Percentiles rank a stretch among this genome's conserved stretches.
Conservation (phyloP, 352 stramenopile genomes). For the Phytophthora pseudosyringae region DNA sequence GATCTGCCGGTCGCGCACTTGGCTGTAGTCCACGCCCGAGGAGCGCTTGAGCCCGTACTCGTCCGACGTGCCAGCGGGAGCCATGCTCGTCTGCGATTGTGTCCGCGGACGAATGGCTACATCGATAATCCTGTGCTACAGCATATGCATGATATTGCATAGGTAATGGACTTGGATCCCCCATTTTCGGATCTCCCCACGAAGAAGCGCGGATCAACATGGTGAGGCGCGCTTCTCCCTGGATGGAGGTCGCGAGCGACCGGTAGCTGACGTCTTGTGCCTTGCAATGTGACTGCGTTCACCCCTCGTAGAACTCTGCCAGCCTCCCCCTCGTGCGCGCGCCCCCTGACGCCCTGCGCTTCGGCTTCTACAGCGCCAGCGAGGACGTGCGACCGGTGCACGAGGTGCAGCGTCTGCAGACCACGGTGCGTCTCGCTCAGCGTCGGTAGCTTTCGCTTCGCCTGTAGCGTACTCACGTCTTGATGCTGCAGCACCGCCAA, state of each 20-base stretch:
- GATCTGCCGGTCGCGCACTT: slow-evolving; percentile 83
- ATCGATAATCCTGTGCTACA: slow-evolving; percentile 1
- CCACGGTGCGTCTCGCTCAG: slow-evolving; percentile 46
- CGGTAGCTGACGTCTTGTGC: slow-evolving; percentile 2
- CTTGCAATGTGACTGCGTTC: background rate
- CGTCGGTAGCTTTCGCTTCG: background rate
- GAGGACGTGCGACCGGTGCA: slow-evolving; percentile 84
- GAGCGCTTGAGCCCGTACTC: slow-evolving; percentile 78
- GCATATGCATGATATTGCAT: slow-evolving; percentile 8
- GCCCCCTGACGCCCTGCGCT: slow-evolving; percentile 77
- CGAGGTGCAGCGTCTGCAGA: slow-evolving; percentile 86
- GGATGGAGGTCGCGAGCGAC: background rate
- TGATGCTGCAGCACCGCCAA: slow-evolving; percentile 57
- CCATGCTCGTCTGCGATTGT: slow-evolving; percentile 22
- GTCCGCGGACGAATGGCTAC: slow-evolving; percentile 18
- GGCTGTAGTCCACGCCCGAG: slow-evolving; percentile 85
- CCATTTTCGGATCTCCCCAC: slow-evolving; percentile 28
- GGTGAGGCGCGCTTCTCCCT: slow-evolving; percentile 11
- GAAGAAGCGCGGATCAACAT: slow-evolving; percentile 27
- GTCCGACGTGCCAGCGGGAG: slow-evolving; percentile 32
- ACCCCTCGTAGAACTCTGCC: slow-evolving; percentile 52
- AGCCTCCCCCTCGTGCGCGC: slow-evolving; percentile 86
- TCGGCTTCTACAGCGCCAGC: slow-evolving; percentile 86
- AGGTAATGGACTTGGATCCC: slow-evolving; percentile 6
- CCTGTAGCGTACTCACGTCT: background rate